phyloP scores from a whole-genome alignment of 2,329 filamentous ascomycete genomes.

The Botrytis sinoallii region DNA sequence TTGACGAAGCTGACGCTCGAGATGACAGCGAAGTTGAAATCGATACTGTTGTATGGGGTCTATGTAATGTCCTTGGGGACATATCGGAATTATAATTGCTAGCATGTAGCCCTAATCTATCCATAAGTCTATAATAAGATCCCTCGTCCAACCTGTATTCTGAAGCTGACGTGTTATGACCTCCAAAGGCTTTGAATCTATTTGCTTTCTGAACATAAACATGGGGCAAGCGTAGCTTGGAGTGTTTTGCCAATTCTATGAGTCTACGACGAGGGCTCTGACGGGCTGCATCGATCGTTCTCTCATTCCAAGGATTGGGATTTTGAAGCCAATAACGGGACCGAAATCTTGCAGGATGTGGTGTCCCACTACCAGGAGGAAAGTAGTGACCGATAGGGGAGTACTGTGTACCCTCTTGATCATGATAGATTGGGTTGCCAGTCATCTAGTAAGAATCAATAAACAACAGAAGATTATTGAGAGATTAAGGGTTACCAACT shows the following conservation, averaged over 20 bases:
- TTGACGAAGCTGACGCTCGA: not conserved
- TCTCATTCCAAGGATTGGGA: not conserved
- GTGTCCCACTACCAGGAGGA: too few relatives aligned
- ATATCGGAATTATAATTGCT: not conserved
- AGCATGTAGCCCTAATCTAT: not conserved
- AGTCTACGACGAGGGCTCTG: not conserved
- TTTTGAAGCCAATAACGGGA: not conserved
- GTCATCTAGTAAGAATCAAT: not conserved
- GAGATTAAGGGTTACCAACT: too few relatives aligned
- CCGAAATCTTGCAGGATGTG: not conserved
- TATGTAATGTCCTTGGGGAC: too few relatives aligned
- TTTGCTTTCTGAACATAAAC: not conserved
- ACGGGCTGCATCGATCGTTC: too few relatives aligned
- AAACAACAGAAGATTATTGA: not conserved
- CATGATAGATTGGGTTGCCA: not conserved
- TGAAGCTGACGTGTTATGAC: not conserved
- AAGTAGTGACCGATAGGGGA: not conserved
- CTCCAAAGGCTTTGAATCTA: not conserved
- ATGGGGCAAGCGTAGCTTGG: not conserved
- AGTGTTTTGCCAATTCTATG: not conserved
- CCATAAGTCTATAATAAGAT: conserved; percentile 4
- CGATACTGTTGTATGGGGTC: not conserved
- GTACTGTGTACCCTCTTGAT: not conserved
- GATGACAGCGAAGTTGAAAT: not conserved
- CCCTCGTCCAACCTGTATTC: not conserved